phyloP scores from a whole-genome alignment of 2,329 filamentous ascomycete genomes.

The Phyllosticta citriasiana region DNA sequence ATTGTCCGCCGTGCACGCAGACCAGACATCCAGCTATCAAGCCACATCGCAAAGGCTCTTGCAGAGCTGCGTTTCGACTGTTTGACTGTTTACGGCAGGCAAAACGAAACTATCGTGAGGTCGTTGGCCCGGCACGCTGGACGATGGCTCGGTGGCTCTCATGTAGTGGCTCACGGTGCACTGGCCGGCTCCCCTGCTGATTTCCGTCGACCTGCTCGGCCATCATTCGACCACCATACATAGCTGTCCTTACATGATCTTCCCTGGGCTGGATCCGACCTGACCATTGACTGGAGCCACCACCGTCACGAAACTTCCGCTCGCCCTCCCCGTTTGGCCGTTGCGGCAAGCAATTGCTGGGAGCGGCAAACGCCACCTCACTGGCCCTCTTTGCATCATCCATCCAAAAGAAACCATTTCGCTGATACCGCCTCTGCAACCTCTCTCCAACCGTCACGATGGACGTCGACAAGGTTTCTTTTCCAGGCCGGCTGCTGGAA shows the following conservation, averaged over 20 bases:
- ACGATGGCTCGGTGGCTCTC: background rate
- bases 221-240: background rate
- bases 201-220: background rate
- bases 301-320: background rate
- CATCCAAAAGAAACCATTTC: background rate
- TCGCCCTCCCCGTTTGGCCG: background rate
- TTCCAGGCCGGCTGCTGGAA: constrained; percentile 41
- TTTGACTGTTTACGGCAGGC: background rate
- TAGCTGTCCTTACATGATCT: background rate
- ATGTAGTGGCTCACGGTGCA: background rate
- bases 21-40: background rate
- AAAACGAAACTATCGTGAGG: background rate
- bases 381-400: background rate
- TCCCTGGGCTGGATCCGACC: background rate
- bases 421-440: background rate
- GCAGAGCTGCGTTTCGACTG: background rate
- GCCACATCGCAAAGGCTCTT: background rate
- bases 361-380: background rate
- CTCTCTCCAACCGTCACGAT: constrained; percentile 37
- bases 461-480: constrained; percentile 46
- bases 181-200: background rate
- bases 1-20: background rate
- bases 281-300: background rate
- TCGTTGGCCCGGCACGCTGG: background rate
- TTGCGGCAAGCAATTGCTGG: background rate